Percentiles rank a stretch among this genome's conserved stretches.
phyloP scores from a whole-genome alignment of 345 rosid species.

The Cardiospermum halicacabum region DNA sequence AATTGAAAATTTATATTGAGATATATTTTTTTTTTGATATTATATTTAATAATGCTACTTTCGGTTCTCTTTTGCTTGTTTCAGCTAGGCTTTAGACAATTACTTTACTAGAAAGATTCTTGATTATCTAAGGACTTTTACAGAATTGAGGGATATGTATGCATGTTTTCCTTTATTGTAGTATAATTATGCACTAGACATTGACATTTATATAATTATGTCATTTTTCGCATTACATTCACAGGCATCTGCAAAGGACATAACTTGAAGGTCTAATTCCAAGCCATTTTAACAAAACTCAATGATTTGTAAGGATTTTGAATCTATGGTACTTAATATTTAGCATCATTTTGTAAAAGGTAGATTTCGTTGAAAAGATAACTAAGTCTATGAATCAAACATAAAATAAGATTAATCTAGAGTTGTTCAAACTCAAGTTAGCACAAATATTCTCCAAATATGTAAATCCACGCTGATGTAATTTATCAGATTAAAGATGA shows the following conservation, averaged over 20 bases:
- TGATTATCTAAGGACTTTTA: conserved; percentile 37
- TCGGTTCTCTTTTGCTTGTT: conserved; percentile 1
- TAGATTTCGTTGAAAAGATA: too few species aligned
- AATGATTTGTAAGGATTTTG: conserved; percentile 38
- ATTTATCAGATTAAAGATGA: too few species aligned
- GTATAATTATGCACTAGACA: neutral
- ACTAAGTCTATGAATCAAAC: too few species aligned
- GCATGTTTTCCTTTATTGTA: conserved; percentile 12
- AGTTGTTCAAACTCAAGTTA: too few species aligned
- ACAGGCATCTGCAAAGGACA: conserved; percentile 47
- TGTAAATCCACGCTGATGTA: neutral
- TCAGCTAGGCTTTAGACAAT: conserved; percentile 66
- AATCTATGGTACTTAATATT: too few species aligned
- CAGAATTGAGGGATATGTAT: conserved; percentile 42
- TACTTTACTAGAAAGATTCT: conserved; percentile 44
- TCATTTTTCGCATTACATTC: conserved; percentile 5
- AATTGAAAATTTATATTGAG: neutral
- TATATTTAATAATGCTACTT: conserved; percentile 2
- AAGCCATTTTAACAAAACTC: conserved; percentile 36
- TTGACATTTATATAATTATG: neutral
- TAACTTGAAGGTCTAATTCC: conserved; percentile 57
- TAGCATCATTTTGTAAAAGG: too few species aligned
- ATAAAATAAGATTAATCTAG: too few species aligned
- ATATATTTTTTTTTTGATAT: neutral
- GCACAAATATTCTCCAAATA: neutral